Conservation (phyloP, 495 filamentous ascomycete genomes). For the Podospora pseudocomata region DNA sequence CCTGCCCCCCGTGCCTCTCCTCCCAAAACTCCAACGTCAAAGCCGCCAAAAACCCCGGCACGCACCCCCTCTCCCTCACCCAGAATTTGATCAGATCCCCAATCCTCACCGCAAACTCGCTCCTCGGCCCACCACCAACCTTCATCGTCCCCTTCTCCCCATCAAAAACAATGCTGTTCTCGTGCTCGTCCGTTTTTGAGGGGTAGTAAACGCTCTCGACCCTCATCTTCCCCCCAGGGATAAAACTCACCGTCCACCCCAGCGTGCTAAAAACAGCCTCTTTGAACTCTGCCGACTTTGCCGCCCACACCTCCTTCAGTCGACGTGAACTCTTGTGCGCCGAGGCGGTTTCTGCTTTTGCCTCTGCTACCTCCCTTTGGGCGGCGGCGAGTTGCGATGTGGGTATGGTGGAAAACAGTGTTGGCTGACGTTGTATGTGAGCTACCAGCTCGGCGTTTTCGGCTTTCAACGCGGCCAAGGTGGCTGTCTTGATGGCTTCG, state of each 20-base stretch:
- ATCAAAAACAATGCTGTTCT: slow-evolving; percentile 94
- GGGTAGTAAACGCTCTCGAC: slow-evolving; percentile 78
- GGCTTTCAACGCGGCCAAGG: slow-evolving; percentile 67
- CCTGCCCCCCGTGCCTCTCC: slow-evolving; percentile 39
- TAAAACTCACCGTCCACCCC: slow-evolving; percentile 89
- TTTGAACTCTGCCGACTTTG: slow-evolving; percentile 87
- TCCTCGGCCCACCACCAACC: slow-evolving; percentile 83
- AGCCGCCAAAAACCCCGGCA: slow-evolving; percentile 88
- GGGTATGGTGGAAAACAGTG: slow-evolving; percentile 57
- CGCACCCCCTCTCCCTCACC: slow-evolving; percentile 85
- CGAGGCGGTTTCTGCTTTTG: slow-evolving; percentile 68
- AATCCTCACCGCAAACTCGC: slow-evolving; percentile 79
- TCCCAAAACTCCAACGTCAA: slow-evolving; percentile 90
- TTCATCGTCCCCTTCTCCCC: slow-evolving; percentile 97
- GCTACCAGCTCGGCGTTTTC: slow-evolving; percentile 82
- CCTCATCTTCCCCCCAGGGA: slow-evolving; percentile 86
- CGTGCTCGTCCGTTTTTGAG: slow-evolving; percentile 61
- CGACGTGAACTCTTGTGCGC: slow-evolving; percentile 80
- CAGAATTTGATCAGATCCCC: slow-evolving; percentile 82
- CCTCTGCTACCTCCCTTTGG: slow-evolving; percentile 66
- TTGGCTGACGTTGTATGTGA: slow-evolving; percentile 58
- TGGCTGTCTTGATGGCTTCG: slow-evolving; percentile 76
- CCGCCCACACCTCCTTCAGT: slow-evolving; percentile 82
- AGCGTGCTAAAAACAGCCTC: slow-evolving; percentile 85
- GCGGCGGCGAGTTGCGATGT: slow-evolving; percentile 69